A percentile compares a stretch with the other conserved stretches of the same genome.
phyloP scores from a whole-genome alignment of 306 rosid species.

The cucumber (Cucumis sativus) region Cucumber_9930_V3 NC_026656.2:13480501-13481000 shows the following conservation, averaged over 20 bases:
- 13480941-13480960: conserved; percentile 2
- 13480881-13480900: conserved; percentile 19
- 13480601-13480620: neutral
- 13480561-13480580: neutral
- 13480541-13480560: neutral
- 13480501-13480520: too few relatives aligned
- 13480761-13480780: neutral
- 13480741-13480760: neutral
- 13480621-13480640: neutral
- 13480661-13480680: neutral
- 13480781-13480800: neutral
- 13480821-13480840: conserved; percentile 15
- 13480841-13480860: conserved; percentile 1
- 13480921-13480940: conserved; percentile 15
- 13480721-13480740: neutral
- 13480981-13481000: conserved; percentile 49
- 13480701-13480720: conserved; percentile 11
- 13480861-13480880: conserved; percentile 15
- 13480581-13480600: neutral
- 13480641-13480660: neutral
- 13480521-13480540: too few relatives aligned
- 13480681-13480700: neutral
- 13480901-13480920: conserved; percentile 52
- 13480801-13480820: neutral
- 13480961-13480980: conserved; percentile 40